These are phyloP conservation scores for Ceratobasidium theobromae DNA, from an alignment of 1,284 basidiomycete genomes.

Conservation along the genomic window DNA sequence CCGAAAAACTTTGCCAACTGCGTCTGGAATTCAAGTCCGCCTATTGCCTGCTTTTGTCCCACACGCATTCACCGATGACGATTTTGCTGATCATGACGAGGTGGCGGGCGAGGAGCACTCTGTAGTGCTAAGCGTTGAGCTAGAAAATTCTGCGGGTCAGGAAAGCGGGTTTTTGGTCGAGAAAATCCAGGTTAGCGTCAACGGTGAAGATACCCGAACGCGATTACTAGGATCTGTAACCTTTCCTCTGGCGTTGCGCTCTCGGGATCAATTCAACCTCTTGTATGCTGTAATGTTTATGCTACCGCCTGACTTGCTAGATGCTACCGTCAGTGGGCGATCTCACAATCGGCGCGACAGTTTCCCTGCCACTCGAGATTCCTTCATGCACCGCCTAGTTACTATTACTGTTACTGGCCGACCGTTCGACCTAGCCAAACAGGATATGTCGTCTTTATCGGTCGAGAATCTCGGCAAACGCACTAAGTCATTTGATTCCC, in stretches of 20 bases:
- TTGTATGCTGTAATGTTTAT: conserved; percentile 81
- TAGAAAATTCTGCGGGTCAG: conserved; percentile 64
- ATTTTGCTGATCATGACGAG: conserved; percentile 44
- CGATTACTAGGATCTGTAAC: conserved; percentile 64
- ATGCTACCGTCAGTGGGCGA: conserved; percentile 37
- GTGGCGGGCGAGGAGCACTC: conserved; percentile 71
- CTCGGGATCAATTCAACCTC: conserved; percentile 80
- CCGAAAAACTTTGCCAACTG: conserved; percentile 72
- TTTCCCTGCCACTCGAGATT: conserved; percentile 8
- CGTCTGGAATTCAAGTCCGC: conserved; percentile 79
- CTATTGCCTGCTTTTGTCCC: conserved; percentile 89
- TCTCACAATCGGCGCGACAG: conserved; percentile 10
- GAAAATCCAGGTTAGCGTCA: conserved; percentile 67
- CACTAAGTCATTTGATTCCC: conserved; percentile 63
- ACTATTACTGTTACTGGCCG: conserved; percentile 74
- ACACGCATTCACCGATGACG: conserved; percentile 47
- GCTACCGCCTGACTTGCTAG: conserved; percentile 55
- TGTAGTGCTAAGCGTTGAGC: conserved; percentile 81
- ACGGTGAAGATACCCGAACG: conserved; percentile 71
- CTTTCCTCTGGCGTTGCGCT: conserved; percentile 70
- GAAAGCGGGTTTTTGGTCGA: conserved; percentile 70
- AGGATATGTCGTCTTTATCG: conserved; percentile 20
- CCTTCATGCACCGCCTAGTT: conserved; percentile 64
- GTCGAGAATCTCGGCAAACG: conserved; percentile 1
- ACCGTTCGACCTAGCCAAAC: conserved; percentile 49